Evolutionary conservation across 345 rosid species (phyloP).

Genomic region (Carallia brachiata): DNA sequence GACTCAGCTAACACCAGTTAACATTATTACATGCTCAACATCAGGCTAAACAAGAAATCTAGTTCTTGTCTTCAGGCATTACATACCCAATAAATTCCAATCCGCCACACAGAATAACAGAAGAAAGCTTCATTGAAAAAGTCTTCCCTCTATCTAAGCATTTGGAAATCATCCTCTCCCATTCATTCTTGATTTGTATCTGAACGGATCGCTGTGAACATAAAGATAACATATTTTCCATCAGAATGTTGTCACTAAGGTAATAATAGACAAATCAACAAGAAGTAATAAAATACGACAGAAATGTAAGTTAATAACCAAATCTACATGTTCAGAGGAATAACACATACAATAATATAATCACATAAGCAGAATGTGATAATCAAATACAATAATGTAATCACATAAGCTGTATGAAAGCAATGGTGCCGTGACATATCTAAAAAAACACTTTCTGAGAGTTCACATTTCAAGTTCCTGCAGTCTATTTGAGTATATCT

Average conservation of each 20-base stretch:
- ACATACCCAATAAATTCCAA: conserved; percentile 11
- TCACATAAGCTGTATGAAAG: no score
- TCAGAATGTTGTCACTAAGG: background rate
- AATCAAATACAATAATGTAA: no score
- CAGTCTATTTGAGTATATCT: background rate
- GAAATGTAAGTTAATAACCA: background rate
- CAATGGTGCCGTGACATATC: no score
- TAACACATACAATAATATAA: no score
- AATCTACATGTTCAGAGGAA: background rate
- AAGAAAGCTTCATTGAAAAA: background rate
- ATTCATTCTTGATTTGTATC: conserved; percentile 9
- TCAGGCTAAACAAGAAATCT: background rate
- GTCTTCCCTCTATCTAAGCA: background rate
- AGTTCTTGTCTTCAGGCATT: conserved; percentile 4
- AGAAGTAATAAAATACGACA: no score
- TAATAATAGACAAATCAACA: no score
- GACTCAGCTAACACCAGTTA: background rate
- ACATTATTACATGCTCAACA: conserved; percentile 11
- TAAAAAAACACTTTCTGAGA: no score
- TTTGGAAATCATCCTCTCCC: background rate
- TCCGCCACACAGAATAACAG: conserved; percentile 6
- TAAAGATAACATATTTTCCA: background rate
- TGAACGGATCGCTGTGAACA: conserved; percentile 20
- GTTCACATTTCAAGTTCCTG: background rate
- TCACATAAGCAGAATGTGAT: no score